Conservation (phyloP, 305 asterid genomes). For the Solanum aculeatissimum region DNA sequence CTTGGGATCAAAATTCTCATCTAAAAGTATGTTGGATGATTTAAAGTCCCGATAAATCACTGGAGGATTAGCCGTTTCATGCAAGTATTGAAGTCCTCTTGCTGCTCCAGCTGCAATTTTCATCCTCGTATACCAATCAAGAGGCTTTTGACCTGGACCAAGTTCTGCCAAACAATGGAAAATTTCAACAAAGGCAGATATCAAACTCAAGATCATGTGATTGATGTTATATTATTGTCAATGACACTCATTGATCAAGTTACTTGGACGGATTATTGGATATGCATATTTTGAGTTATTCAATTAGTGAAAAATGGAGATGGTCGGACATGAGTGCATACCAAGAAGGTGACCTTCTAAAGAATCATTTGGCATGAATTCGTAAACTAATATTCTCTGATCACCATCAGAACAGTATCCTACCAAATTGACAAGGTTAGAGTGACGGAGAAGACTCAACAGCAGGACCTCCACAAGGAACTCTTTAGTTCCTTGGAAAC, state of each 20-base stretch:
- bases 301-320: constrained; percentile 35
- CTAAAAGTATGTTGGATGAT: constrained; percentile 36
- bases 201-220: not conserved
- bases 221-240: not conserved
- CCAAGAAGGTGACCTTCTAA: constrained; percentile 80
- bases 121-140: constrained; percentile 33
- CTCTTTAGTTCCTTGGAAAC: constrained; percentile 81
- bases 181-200: not conserved
- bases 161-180: constrained; percentile 4
- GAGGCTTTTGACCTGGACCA: constrained; percentile 9
- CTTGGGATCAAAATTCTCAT: constrained; percentile 20
- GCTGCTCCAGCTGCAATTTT: constrained; percentile 33
- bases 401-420: constrained; percentile 86
- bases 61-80: constrained; percentile 35
- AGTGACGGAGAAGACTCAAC: constrained; percentile 69
- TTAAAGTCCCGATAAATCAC: constrained; percentile 40
- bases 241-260: not conserved
- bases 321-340: constrained; percentile 36
- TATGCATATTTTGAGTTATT: constrained; percentile 27
- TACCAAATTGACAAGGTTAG: constrained; percentile 65
- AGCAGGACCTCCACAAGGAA: constrained; percentile 80
- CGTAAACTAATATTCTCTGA: constrained; percentile 63
- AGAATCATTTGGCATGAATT: constrained; percentile 66
- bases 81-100: constrained; percentile 32
- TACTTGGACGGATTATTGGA: not conserved